Evolutionary conservation across 495 filamentous ascomycete genomes (phyloP).

Genomic region (Acidomyces sp.): DNA sequence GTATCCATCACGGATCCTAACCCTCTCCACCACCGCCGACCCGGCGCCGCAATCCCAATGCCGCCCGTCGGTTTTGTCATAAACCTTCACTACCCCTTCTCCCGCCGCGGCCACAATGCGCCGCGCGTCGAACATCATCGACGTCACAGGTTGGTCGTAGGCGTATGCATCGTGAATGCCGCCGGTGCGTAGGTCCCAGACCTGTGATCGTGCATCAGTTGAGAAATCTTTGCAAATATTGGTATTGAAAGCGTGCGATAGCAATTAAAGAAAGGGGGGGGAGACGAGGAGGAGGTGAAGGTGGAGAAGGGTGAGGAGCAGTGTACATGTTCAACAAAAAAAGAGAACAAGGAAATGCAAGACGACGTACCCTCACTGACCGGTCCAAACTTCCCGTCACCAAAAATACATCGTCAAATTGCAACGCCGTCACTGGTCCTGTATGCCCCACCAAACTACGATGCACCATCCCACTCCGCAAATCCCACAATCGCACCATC

Average conservation of each 20-base stretch:
- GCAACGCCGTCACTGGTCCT: slow-evolving; percentile 83
- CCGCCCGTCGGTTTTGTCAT: slow-evolving; percentile 88
- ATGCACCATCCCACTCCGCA: slow-evolving; percentile 90
- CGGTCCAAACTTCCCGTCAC: slow-evolving; percentile 90
- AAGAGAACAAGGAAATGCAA: slow-evolving; percentile 8
- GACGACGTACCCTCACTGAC: slow-evolving; percentile 70
- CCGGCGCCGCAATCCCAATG: slow-evolving; percentile 97
- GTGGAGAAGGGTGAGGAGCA: too few species aligned
- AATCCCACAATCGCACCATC: slow-evolving; percentile 95
- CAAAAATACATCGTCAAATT: slow-evolving; percentile 91
- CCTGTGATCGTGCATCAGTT: slow-evolving; percentile 39
- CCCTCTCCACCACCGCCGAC: slow-evolving; percentile 65
- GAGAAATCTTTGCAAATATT: too few species aligned
- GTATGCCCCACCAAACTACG: slow-evolving; percentile 93
- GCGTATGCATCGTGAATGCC: slow-evolving; percentile 94
- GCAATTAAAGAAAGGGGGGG: too few species aligned
- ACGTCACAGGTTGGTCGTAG: slow-evolving; percentile 83
- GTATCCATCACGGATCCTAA: slow-evolving; percentile 88
- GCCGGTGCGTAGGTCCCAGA: slow-evolving; percentile 96
- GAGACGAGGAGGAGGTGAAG: too few species aligned
- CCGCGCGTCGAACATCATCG: slow-evolving; percentile 93
- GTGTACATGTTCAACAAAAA: slow-evolving; percentile 3
- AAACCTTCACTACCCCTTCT: slow-evolving; percentile 89
- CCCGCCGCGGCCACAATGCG: slow-evolving; percentile 84
- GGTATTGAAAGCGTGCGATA: too few species aligned